Evolutionary conservation across 306 rosid species (phyloP), one percentile per base, ranked within the genome.

Genomic region (Vicia sativa): DNA sequence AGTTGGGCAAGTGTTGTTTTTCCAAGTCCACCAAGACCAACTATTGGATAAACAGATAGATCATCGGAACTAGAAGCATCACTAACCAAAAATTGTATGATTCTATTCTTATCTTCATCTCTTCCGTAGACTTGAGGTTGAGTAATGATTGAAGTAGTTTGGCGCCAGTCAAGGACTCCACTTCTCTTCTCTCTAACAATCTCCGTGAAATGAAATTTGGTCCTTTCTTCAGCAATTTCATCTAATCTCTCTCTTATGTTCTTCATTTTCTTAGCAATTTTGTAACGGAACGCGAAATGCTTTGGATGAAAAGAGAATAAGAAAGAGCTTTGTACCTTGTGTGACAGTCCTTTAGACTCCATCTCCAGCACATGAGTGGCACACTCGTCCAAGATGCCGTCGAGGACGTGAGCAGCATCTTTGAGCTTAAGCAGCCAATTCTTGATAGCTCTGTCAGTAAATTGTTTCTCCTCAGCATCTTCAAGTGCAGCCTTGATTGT

Each of bases 391-490:
- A 74, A 28, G 16, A 79, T 62, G 31, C 74, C 79, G 31, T 79
- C 83, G 1, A 74, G 45, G 16, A 62, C 4, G 1, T 38, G 0
- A 26, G 69, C 76, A 7, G 67, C 57, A 57, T 79, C 65, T 28
- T 18, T 54, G 0, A 74, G 70, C 39, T 79, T 70, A 0, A 6
- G 28, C 11, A 74, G 59, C 79, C 83, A 79, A 44, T 43, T n/a
- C 43, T 44, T 68, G 2, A 68, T 25, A 4, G 57, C 64, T 3
- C 28, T 37, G 5, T 62, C 8, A 3, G n/a, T 0, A 7, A 70
- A 10, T 7, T 80, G 84, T 62, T 60, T 43, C 57, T 43, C 72
- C 63, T 80, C 84, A 2, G 71, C 84, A 65, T 80, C 80, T 42
- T 75, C 57, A 44, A 75, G 84, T 0, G 67, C 38, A 0, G 74